Evolutionary conservation across 345 rosid species (phyloP).

Genomic region (Camelina sativa): DNA sequence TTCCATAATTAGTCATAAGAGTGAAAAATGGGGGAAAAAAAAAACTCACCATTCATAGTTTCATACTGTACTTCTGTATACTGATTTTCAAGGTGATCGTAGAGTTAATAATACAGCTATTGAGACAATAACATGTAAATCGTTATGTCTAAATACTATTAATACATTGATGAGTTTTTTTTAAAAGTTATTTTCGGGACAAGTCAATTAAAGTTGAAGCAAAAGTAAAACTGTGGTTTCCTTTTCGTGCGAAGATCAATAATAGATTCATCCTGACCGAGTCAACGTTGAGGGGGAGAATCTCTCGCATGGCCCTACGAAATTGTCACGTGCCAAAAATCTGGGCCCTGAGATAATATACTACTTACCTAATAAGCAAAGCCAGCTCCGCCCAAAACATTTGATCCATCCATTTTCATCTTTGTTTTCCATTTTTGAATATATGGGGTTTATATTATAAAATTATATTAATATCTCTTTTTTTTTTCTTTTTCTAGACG

Average conservation of each 20-base stretch:
- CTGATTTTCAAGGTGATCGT: no score
- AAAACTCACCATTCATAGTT: no score
- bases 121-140: no score
- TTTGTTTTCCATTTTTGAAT: slow-evolving; percentile 15
- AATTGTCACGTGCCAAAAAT: slow-evolving; percentile 38
- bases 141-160: no score
- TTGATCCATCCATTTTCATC: slow-evolving; percentile 38
- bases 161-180: no score
- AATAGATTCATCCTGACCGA: slow-evolving; percentile 30
- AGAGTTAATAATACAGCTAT: no score
- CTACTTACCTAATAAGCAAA: slow-evolving; percentile 16
- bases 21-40: no score
- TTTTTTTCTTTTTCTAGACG: neutral
- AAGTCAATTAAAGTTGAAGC: no score
- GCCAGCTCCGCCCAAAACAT: slow-evolving; percentile 42
- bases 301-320: slow-evolving; percentile 28
- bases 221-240: no score
- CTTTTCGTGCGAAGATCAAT: neutral
- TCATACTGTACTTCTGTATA: no score
- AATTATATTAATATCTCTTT: neutral
- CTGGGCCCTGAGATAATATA: slow-evolving; percentile 37
- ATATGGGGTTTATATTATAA: slow-evolving; percentile 3
- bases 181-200: no score
- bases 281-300: slow-evolving; percentile 37
- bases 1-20: neutral